Base-by-base conservation (phyloP, 2,329 filamentous ascomycete species). In the Coleophoma eucalyptorum region DNA sequence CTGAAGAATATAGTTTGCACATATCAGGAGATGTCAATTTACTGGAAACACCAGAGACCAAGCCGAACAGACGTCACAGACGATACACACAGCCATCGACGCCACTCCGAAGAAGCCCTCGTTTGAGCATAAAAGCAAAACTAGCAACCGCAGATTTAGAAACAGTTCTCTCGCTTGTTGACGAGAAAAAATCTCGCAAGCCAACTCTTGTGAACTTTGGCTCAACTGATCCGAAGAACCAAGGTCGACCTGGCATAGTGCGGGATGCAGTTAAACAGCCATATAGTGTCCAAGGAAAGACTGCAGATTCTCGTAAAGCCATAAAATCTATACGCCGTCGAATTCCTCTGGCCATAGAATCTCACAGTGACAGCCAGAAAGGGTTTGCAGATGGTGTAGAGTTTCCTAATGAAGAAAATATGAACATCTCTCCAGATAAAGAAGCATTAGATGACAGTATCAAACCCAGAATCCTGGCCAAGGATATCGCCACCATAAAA, bases 171-270 rank as follows among this genome's bases (percentile, higher is more conserved):
- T 10, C 38, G 31, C 38, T 54, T 18, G 48, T 57, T 8, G 50
- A 60, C 16, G 57, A 59, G 20, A 41, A 44, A 41, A 38, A 34
- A 15, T 32, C 42, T 19, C 51, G 60, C 13, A 62, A 62, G 31
- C 53, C 57, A 18, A 44, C 52, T 2, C 15, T 61, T 4, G 58
- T 63, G 21, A 50, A 44, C 7, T 63, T 63, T 37, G 48, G 51
- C 26, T 21, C 26, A 15, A 46, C 52, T 12, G 60, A 59, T 10
- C 50, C 59, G 19, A 48, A 19, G 38, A 63, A 63, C 21, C 59
- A 62, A 46, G 60, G 60, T 2, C n/a, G 48, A n/a, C 50, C 48
- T 13, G 49, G 50, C 40, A 21, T 19, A 42, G 11, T 21, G 16
- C 3, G n/a, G 21, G 12, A 21, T 18, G 13, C 18, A 42, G 40